These are phyloP conservation scores for Salix viminalis DNA, from an alignment of 345 rosid species.

Conservation along the genomic window DNA sequence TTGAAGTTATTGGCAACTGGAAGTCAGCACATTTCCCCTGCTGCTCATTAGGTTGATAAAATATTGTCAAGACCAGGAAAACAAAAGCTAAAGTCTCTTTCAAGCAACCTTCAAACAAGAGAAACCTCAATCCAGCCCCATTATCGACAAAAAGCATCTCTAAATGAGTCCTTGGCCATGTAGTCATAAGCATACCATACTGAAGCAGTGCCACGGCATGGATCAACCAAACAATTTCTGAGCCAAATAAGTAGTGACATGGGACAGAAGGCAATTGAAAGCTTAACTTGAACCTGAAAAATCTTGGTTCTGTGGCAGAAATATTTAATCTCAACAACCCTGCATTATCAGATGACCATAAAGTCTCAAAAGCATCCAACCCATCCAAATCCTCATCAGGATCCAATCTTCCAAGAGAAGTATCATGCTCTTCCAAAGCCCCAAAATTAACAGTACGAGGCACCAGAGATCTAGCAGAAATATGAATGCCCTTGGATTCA, in stretches of 20 bases:
- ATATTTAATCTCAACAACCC: slow-evolving; percentile 36
- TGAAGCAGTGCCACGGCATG: slow-evolving; percentile 44
- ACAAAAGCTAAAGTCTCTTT: slow-evolving; percentile 57
- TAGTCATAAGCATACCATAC: slow-evolving; percentile 46
- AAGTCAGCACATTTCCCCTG: slow-evolving; percentile 42
- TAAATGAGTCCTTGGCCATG: slow-evolving; percentile 73
- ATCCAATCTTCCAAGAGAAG: slow-evolving; percentile 26
- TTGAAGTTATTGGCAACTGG: slow-evolving; percentile 64
- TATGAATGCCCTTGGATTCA: slow-evolving; percentile 18
- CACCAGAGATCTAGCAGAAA: slow-evolving; percentile 13
- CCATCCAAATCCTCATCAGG: slow-evolving; percentile 25
- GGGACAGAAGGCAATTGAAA: slow-evolving; percentile 33
- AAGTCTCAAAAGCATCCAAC: neutral
- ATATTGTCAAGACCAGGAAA: slow-evolving; percentile 48
- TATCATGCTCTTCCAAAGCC: slow-evolving; percentile 24
- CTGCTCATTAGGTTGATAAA: slow-evolving; percentile 45
- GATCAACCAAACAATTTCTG: slow-evolving; percentile 39
- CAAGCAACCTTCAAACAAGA: slow-evolving; percentile 78
- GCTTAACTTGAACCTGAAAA: slow-evolving; percentile 37
- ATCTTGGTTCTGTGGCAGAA: slow-evolving; percentile 30
- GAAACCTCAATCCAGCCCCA: slow-evolving; percentile 64
- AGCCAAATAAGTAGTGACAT: slow-evolving; percentile 25
- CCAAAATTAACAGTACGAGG: slow-evolving; percentile 22
- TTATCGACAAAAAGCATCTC: slow-evolving; percentile 84
- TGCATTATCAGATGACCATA: slow-evolving; percentile 34